Evolutionary conservation across 2,329 filamentous ascomycete genomes (phyloP).

Genomic region (Laburnicola sp.): DNA sequence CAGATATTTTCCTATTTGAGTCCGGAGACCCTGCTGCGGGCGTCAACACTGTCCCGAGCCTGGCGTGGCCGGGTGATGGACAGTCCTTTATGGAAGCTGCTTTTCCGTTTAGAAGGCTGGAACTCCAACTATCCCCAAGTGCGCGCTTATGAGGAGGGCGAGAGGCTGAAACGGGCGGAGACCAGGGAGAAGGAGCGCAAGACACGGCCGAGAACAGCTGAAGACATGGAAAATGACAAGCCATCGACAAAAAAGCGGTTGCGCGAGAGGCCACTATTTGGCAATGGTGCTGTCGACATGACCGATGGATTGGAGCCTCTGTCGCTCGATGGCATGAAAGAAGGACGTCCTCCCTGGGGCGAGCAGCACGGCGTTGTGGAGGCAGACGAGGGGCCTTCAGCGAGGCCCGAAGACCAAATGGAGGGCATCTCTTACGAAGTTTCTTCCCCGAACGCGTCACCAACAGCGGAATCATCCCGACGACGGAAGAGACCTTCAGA

Average conservation of each 20-base stretch:
- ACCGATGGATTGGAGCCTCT: constrained; percentile 25
- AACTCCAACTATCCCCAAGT: constrained; percentile 68
- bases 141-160: constrained; percentile 63
- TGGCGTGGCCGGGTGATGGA: constrained; percentile 85
- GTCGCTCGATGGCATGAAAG: constrained; percentile 22
- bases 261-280: constrained; percentile 50
- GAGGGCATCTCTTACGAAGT: constrained; percentile 41
- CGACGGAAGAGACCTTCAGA: constrained; percentile 21
- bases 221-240: constrained; percentile 54
- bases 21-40: constrained; percentile 75
- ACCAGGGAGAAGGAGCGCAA: constrained; percentile 49
- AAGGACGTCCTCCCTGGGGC: constrained; percentile 42
- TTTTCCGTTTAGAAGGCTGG: constrained; percentile 89
- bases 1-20: constrained; percentile 87
- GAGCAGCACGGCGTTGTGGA: constrained; percentile 55
- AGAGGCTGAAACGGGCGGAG: constrained; percentile 45
- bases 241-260: constrained; percentile 58
- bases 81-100: constrained; percentile 78
- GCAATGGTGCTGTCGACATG: constrained; percentile 34
- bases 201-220: constrained; percentile 49
- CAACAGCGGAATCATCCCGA: constrained; percentile 19
- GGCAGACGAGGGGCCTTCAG: constrained; percentile 45
- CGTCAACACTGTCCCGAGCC: constrained; percentile 74
- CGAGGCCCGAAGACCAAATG: constrained; percentile 42
- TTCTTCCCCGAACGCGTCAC: constrained; percentile 21